Percentiles rank a stretch among this genome's conserved stretches.
These are phyloP conservation scores for Patellifolia procumbens DNA, from an alignment of 179 eudicot species.

Conservation along the genomic window DNA sequence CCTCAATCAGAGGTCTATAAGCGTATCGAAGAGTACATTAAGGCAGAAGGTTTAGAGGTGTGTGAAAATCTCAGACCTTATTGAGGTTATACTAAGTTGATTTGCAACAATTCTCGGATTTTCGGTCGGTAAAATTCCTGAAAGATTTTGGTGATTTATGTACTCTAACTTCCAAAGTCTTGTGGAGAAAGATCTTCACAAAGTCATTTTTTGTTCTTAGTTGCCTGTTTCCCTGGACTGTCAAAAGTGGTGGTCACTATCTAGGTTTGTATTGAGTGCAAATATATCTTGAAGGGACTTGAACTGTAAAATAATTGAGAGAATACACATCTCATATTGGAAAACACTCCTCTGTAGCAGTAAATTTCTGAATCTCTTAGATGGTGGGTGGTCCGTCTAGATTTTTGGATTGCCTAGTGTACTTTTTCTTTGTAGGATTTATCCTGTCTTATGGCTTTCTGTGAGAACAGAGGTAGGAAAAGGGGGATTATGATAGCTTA, in stretches of 20 bases:
- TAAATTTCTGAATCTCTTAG: neutral
- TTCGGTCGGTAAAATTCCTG: neutral
- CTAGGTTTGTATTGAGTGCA: neutral
- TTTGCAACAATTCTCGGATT: neutral
- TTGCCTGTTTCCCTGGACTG: neutral
- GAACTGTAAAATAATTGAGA: neutral
- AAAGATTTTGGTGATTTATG: neutral
- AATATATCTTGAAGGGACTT: neutral
- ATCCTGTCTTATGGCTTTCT: neutral
- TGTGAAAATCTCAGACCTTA: conserved; percentile 16
- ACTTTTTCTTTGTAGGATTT: neutral
- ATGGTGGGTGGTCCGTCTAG: neutral
- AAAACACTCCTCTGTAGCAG: neutral
- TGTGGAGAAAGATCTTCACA: neutral
- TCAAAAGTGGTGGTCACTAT: neutral
- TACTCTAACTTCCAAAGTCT: neutral
- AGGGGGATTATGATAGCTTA: neutral
- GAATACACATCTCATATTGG: too few species aligned
- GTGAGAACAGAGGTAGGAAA: neutral
- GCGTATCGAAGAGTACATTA: conserved; percentile 73
- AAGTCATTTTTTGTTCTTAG: neutral
- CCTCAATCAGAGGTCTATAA: conserved; percentile 69
- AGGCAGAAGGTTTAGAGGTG: conserved; percentile 80
- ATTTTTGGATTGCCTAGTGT: neutral
- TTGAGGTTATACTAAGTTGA: neutral